Conservation (phyloP, 78 protist species). For the Andalucia godoyi region DNA sequence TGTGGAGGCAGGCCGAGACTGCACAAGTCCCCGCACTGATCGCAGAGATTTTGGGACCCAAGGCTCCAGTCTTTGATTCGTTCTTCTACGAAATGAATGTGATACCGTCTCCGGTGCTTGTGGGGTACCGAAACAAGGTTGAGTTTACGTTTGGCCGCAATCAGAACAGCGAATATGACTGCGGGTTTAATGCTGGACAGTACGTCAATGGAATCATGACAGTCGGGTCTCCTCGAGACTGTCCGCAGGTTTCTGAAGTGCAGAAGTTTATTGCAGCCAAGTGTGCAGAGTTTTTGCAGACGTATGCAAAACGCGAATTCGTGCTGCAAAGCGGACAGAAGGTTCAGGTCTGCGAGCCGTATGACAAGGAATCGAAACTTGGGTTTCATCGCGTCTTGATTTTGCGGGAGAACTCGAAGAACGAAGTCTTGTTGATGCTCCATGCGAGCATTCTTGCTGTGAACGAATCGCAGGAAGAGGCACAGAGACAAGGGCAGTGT, state of each 20-base stretch:
- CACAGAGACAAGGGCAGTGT: neutral
- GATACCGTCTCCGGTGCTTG: neutral
- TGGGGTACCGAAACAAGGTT: constrained; percentile 41
- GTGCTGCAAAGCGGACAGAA: no score
- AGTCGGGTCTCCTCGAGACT: neutral
- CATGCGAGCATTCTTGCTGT: neutral
- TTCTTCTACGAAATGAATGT: neutral
- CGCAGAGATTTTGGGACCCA: neutral
- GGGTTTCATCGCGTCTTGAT: constrained; percentile 9
- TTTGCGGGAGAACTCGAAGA: neutral
- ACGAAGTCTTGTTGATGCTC: neutral
- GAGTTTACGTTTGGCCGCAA: constrained; percentile 14
- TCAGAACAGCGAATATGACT: neutral
- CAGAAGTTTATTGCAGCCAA: neutral
- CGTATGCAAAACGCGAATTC: no score
- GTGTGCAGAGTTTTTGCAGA: neutral
- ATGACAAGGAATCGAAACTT: neutral
- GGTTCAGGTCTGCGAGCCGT: neutral
- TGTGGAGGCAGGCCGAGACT: neutral
- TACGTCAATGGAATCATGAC: neutral
- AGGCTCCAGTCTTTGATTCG: no score
- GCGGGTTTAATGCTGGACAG: neutral
- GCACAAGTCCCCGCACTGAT: neutral
- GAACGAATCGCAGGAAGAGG: neutral
- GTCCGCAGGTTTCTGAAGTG: neutral